These are phyloP conservation scores for Sedum album DNA, from an alignment of 164 flowering plant species.

Conservation along the genomic window DNA sequence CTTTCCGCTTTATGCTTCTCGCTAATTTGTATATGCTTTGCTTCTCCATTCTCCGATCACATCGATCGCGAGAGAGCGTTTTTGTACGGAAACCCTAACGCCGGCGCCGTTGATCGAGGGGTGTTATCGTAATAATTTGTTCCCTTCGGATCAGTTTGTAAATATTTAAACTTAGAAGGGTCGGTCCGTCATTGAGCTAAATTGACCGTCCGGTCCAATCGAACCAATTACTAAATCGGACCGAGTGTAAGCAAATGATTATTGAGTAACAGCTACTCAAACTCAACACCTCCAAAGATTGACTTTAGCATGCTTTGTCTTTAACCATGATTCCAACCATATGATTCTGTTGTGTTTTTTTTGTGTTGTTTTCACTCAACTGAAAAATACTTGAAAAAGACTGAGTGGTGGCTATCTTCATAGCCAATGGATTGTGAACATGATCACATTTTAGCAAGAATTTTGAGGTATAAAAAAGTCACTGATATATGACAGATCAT, in stretches of 20 bases:
- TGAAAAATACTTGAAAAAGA: not conserved
- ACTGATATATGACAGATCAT: not conserved
- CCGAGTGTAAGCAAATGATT: too few relatives aligned
- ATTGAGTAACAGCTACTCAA: not conserved
- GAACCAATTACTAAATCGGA: too few relatives aligned
- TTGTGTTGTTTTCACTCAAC: not conserved
- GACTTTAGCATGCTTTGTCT: constrained; percentile 1
- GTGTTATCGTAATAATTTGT: not conserved
- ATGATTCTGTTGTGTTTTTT: not conserved
- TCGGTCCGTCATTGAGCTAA: too few relatives aligned
- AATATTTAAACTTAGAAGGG: too few relatives aligned
- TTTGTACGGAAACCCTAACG: not conserved
- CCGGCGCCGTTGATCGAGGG: not conserved
- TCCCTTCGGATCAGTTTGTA: not conserved
- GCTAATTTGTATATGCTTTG: constrained; percentile 69
- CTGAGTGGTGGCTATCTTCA: not conserved
- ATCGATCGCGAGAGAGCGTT: not conserved
- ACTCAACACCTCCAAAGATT: not conserved
- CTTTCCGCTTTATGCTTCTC: constrained; percentile 53
- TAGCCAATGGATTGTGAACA: not conserved
- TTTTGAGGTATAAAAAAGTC: not conserved
- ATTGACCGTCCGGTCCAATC: too few relatives aligned
- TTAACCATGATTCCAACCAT: constrained; percentile 1
- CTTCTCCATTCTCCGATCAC: not conserved
- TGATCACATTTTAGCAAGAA: not conserved